Conservation (phyloP, 169 alveolate genomes). For the Eimeria sp. region DNA sequence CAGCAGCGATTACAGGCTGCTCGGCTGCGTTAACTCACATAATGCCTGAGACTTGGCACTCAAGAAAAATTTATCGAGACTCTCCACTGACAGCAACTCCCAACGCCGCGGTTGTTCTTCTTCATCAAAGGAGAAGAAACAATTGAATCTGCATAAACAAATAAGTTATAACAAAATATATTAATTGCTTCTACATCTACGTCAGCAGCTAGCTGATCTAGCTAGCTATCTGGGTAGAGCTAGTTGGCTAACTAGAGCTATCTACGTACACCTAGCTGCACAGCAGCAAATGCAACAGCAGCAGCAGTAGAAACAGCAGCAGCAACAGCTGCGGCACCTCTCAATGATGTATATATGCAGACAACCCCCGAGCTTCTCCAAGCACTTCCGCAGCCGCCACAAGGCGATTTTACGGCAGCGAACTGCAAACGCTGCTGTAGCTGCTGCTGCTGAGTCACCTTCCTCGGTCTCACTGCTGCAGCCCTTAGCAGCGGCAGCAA, state of each 20-base stretch:
- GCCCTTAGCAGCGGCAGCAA: constrained; percentile 56
- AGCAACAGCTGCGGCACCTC: background rate
- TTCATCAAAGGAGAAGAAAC: constrained; percentile 52
- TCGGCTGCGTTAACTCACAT: background rate
- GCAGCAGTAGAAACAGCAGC: background rate
- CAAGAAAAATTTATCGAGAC: constrained; percentile 25
- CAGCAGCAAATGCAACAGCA: background rate
- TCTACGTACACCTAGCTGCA: background rate
- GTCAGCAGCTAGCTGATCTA: background rate
- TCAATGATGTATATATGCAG: constrained; percentile 9
- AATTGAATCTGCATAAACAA: background rate
- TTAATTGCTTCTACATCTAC: background rate
- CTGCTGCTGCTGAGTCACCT: background rate
- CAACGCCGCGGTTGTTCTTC: constrained; percentile 75
- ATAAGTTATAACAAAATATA: background rate
- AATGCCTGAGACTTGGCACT: constrained; percentile 55
- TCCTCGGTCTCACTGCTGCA: background rate
- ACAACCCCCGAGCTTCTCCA: background rate
- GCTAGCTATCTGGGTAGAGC: background rate
- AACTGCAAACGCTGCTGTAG: constrained; percentile 59
- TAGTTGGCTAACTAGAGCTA: background rate
- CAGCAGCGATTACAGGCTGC: background rate
- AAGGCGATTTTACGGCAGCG: constrained; percentile 34
- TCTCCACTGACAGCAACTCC: constrained; percentile 57
- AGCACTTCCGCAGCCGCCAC: constrained; percentile 8